Base-by-base conservation (phyloP, 2,329 filamentous ascomycete genomes). In the Verticillium tricorpus region DNA sequence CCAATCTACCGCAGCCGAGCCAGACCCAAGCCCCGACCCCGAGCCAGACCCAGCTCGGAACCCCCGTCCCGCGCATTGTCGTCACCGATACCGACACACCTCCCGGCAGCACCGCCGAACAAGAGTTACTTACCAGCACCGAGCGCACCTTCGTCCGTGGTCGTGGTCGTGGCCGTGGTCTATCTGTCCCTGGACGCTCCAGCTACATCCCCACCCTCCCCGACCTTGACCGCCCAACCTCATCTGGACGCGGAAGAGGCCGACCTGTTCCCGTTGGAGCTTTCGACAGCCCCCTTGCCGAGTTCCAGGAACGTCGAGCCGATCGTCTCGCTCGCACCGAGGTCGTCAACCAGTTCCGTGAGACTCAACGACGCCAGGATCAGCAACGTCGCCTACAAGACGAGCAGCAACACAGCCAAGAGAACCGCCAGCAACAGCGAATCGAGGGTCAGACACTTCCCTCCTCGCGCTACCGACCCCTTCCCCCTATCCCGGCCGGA, bases 211-310 rank as follows among this genome's bases (percentile, higher is more conserved):
- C 64, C 60, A 22, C 45, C 19, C 45, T 52, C 4, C 45, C 45
- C 8, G 17, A 22, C 19, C 28, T 6, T 52, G 45, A 22, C 45
- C 45, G n/a, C 19, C 45, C 17, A 25, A 19, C 45, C 25, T 31
- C 54, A 32, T 32, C 54, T 56, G 45, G 45, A 25, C 19, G 45
- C 9, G 59, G 57, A 19, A 50, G 40, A 55, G 50, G 62, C 58
- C 64, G 62, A 39, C 64, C 64, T 25, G 40, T 63, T 11, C 39
- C 64, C 32, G 60, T 65, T 31, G 64, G 64, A 55, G 64, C 58
- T 28, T 65, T 56, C 60, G 64, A 64, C 39, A 64, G 64, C 52
- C 58, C 54, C 12, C 25, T 56, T 56, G n/a, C 19, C 54, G 54
- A 56, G 54, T 56, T 28, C 15, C n/a, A 56, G n/a, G 14, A 56